Percentiles rank a stretch among this genome's conserved stretches.
phyloP scores from a whole-genome alignment of 2,329 filamentous ascomycete species.

The Pseudocercospora eumusae region DNA sequence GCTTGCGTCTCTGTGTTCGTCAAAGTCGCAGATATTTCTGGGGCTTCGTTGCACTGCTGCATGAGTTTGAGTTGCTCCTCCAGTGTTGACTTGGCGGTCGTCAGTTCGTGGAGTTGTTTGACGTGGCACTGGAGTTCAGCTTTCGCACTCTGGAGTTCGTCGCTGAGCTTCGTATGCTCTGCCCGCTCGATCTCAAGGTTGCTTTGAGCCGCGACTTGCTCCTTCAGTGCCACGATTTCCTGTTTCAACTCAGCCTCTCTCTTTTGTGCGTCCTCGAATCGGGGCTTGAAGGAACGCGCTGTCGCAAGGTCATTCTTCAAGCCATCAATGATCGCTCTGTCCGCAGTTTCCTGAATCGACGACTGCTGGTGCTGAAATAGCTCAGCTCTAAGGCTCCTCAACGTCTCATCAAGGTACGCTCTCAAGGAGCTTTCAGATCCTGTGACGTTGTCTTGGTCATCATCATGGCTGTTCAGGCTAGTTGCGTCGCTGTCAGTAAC shows the following conservation, averaged over 20 bases:
- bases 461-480: not conserved
- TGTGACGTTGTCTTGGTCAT: not conserved
- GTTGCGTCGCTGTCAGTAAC: not conserved
- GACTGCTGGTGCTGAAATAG: conserved; percentile 27
- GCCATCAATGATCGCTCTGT: conserved; percentile 22
- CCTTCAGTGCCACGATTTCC: conserved; percentile 16
- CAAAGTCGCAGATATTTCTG: not conserved
- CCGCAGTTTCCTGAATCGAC: conserved; percentile 18
- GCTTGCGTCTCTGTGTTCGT: not conserved
- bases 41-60: not conserved
- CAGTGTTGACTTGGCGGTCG: not conserved
- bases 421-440: conserved; percentile 10
- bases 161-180: not conserved
- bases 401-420: conserved; percentile 22
- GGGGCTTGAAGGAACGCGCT: not conserved
- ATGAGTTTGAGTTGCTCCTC: not conserved
- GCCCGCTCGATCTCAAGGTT: not conserved
- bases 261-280: conserved; percentile 9
- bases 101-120: conserved; percentile 6
- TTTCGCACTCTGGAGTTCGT: not conserved
- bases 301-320: conserved; percentile 26
- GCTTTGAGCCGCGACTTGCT: not conserved
- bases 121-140: conserved; percentile 6
- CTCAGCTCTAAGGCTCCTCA: conserved; percentile 26
- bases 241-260: not conserved